Conservation (phyloP, 306 rosid genomes). For the Abrus precatorius region DNA sequence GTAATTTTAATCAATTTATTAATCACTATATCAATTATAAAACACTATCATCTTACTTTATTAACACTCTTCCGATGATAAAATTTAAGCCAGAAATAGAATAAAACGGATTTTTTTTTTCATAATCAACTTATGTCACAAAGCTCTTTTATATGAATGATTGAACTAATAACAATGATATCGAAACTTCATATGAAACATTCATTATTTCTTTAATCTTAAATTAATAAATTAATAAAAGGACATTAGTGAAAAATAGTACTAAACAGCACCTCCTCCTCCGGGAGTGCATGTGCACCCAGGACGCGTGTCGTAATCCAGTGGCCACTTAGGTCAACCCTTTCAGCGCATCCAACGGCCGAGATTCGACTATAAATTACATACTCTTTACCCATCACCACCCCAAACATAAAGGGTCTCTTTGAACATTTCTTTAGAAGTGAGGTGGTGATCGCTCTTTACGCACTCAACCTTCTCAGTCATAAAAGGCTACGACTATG, state of each 20-base stretch:
- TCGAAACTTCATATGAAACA: background rate
- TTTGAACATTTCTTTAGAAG: background rate
- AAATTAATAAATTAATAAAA: background rate
- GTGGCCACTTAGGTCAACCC: background rate
- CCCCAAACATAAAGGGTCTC: background rate
- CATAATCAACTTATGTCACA: background rate
- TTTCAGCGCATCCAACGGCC: slow-evolving; percentile 48
- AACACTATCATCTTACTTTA: background rate
- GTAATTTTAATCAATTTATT: background rate
- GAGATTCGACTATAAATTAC: background rate
- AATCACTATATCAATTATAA: background rate
- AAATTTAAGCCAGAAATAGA: background rate
- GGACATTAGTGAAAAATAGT: background rate
- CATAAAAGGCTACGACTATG: slow-evolving; percentile 45
- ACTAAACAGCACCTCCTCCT: slow-evolving; percentile 39
- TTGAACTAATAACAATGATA: background rate
- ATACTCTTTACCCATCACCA: background rate
- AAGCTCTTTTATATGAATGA: background rate
- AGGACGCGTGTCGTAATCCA: slow-evolving; percentile 57
- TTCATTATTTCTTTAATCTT: background rate
- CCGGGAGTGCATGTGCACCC: slow-evolving; percentile 58
- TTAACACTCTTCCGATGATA: background rate
- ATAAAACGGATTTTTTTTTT: background rate
- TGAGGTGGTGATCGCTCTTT: slow-evolving; percentile 13
- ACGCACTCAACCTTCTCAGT: background rate